Evolutionary conservation across 169 alveolate species (phyloP), one percentile per base, ranked within the genome.

Genomic region (Babesia gibsoni): DNA sequence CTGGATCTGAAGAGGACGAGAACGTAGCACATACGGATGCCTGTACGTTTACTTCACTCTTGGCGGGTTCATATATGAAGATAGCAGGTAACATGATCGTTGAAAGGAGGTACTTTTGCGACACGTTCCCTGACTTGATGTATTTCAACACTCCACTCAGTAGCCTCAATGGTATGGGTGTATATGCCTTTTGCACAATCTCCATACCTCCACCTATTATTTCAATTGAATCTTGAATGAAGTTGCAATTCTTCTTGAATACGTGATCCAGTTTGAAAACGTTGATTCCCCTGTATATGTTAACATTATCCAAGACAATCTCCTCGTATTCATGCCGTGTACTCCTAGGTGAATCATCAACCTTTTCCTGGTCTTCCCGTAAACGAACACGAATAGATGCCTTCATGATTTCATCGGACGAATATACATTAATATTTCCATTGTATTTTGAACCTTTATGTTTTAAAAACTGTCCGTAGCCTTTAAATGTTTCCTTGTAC

Each of bases 101-200:
- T 20, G 56, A 39, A 1, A 61, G 23, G 1, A 43, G 12, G 58
- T 23, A 29, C 2, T 29, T 27, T 35, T 43, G 4, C 7, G 6
- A 18, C 1, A 61, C 18, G 3, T 39, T 58, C 1, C 33, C 50
- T 14, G 45, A 3, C 49, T 61, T 61, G n/a, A 29, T 7, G 8
- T 46, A 27, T 1, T 32, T 23, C 18, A 61, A 23, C 7, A 61
- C 72, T 30, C 48, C 59, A 33, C 58, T 42, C 6, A 61, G 56
- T 9, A 61, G 27, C n/a, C 33, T 58, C 35, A 61, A 30, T 16
- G 72, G 72, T 27, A 61, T 61, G 9, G 72, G 72, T 61, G 57
- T 16, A n/a, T 37, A 48, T 2, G 72, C 52, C n/a, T 29, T 4
- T 46, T 61, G 72, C 9, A 20, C 32, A 45, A 45, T 29, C 49